Evolutionary conservation across 2,329 filamentous ascomycete species (phyloP).

Genomic region (Venturia effusa): DNA sequence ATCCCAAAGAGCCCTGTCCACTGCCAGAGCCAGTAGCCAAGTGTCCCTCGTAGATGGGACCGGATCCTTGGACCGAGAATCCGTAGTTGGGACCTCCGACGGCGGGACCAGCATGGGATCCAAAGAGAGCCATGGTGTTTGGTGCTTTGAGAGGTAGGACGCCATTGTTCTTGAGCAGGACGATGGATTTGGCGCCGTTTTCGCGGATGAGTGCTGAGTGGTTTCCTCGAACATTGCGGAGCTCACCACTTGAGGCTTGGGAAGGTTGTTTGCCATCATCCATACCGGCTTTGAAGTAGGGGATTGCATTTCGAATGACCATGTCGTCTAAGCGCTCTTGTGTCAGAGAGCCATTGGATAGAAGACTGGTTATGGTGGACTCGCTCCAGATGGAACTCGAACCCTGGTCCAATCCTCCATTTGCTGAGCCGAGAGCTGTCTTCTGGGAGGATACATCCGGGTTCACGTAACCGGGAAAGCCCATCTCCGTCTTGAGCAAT

Average conservation of each 20-base stretch:
- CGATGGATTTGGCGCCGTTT: slow-evolving; percentile 67
- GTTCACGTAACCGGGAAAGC: slow-evolving; percentile 79
- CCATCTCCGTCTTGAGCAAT: slow-evolving; percentile 73
- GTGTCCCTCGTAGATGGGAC: slow-evolving; percentile 58
- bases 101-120: slow-evolving; percentile 73
- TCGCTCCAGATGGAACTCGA: slow-evolving; percentile 71
- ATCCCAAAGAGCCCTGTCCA: slow-evolving; percentile 75
- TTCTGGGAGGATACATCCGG: slow-evolving; percentile 81
- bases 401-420: slow-evolving; percentile 75
- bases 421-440: slow-evolving; percentile 65
- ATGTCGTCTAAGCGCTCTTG: slow-evolving; percentile 86
- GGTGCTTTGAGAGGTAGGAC: slow-evolving; percentile 34
- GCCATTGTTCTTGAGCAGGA: slow-evolving; percentile 61
- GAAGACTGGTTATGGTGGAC: slow-evolving; percentile 75
- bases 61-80: slow-evolving; percentile 34
- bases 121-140: slow-evolving; percentile 40
- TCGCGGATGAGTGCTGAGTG: slow-evolving; percentile 65
- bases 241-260: slow-evolving; percentile 20
- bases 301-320: slow-evolving; percentile 67
- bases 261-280: slow-evolving; percentile 36
- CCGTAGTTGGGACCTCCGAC: slow-evolving; percentile 58
- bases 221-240: slow-evolving; percentile 70
- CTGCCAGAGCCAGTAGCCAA: slow-evolving; percentile 84
- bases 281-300: slow-evolving; percentile 53
- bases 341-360: slow-evolving; percentile 74